These are phyloP conservation scores for Chrysanthemum seticuspe DNA, from an alignment of 129 eudicot genomes.

Conservation along the genomic window DNA sequence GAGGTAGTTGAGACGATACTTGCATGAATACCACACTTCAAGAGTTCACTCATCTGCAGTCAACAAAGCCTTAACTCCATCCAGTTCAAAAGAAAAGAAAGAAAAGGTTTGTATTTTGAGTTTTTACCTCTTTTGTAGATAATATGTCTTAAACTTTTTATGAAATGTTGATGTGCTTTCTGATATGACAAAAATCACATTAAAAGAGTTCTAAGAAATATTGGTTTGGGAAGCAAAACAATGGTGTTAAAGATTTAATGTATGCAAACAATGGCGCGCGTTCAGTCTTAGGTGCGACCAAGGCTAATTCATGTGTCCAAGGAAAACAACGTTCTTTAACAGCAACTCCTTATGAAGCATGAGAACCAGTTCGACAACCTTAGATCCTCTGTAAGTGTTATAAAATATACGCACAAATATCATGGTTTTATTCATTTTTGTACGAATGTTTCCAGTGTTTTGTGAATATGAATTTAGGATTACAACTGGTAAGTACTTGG, in stretches of 20 bases:
- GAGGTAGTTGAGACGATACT: no score
- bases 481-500: no score
- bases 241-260: slow-evolving; percentile 37
- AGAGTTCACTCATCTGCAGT: no score
- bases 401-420: neutral
- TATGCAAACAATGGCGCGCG: slow-evolving; percentile 76
- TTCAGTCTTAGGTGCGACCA: slow-evolving; percentile 57
- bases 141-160: neutral
- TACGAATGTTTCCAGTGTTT: no score
- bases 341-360: slow-evolving; percentile 52
- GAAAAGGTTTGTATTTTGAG: slow-evolving; percentile 38
- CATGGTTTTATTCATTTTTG: slow-evolving; percentile 1
- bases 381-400: slow-evolving; percentile 44
- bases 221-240: neutral
- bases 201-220: neutral
- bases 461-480: no score
- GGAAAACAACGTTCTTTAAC: slow-evolving; percentile 58
- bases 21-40: no score
- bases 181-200: slow-evolving; percentile 36
- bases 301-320: slow-evolving; percentile 65
- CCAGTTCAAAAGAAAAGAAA: slow-evolving; percentile 57
- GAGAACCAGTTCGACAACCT: slow-evolving; percentile 48
- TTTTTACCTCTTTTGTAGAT: neutral
- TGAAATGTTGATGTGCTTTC: slow-evolving; percentile 15
- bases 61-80: slow-evolving; percentile 49